phyloP scores from a whole-genome alignment of 2,329 filamentous ascomycete genomes.

The Trichoderma guizhouense region DNA sequence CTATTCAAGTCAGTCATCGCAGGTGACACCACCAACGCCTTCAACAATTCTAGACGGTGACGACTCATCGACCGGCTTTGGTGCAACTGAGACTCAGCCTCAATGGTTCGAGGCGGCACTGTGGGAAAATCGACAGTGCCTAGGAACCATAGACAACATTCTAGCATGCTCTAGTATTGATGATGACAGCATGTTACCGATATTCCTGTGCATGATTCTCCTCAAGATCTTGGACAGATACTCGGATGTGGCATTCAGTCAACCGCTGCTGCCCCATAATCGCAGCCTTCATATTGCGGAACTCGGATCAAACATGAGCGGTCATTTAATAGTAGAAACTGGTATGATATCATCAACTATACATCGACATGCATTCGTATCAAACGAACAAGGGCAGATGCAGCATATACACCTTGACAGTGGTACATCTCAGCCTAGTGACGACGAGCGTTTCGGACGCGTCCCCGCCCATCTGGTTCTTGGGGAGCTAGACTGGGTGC shows the following conservation, averaged over 20 bases:
- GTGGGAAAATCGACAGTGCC: neutral
- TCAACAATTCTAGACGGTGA: neutral
- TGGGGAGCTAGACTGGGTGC: neutral
- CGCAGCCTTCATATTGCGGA: rapidly evolving
- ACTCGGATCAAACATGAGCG: neutral
- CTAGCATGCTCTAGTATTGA: neutral
- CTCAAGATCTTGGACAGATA: neutral
- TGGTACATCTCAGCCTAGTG: neutral
- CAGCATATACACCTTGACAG: neutral
- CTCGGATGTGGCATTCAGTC: neutral
- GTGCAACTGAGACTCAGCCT: too few relatives aligned
- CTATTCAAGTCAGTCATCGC: too few relatives aligned
- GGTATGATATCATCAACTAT: neutral
- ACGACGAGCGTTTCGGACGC: neutral
- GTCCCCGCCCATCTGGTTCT: neutral
- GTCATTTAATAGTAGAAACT: neutral
- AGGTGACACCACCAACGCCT: neutral
- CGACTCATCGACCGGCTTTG: rapidly evolving
- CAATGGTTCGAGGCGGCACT: neutral
- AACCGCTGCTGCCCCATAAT: rapidly evolving
- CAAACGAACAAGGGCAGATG: too few relatives aligned
- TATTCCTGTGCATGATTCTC: neutral
- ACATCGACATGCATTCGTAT: too few relatives aligned
- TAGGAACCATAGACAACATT: neutral
- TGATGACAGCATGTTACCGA: neutral